Evolutionary conservation across 2,329 filamentous ascomycete genomes (phyloP).

Genomic region (Dothistroma pini): DNA sequence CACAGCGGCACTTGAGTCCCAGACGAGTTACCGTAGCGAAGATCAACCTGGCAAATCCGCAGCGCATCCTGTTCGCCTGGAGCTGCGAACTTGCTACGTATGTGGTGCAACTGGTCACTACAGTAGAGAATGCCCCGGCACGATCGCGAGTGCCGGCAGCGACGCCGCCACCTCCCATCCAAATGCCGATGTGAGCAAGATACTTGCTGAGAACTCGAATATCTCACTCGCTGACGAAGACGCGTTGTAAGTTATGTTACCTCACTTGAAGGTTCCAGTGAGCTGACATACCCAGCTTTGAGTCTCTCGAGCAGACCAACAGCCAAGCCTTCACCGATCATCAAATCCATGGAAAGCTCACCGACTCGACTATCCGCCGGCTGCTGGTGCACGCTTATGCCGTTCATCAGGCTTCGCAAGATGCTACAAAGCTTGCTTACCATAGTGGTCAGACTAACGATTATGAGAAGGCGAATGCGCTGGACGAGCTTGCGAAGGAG

Average conservation of each 20-base stretch:
- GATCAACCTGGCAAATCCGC: background rate
- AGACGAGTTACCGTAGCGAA: background rate
- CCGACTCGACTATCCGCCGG: background rate
- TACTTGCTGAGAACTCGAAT: background rate
- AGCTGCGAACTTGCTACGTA: background rate
- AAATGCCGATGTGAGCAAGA: background rate
- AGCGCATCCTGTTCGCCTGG: background rate
- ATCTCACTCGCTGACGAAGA: background rate
- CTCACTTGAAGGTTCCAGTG: background rate
- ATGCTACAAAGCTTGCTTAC: background rate
- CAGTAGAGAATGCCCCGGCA: background rate
- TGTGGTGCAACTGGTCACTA: background rate
- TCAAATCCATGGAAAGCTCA: conserved; percentile 1
- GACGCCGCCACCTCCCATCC: background rate
- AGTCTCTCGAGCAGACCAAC: background rate
- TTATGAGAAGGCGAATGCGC: background rate
- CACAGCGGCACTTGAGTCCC: background rate
- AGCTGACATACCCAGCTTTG: background rate
- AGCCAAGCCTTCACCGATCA: conserved; percentile 1
- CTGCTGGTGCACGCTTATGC: background rate
- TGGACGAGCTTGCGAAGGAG: background rate
- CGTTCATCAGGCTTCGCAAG: background rate
- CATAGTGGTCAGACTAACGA: background rate
- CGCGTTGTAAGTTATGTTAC: background rate
- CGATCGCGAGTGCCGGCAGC: background rate